These are phyloP conservation scores for Centaurea solstitialis DNA, from an alignment of 129 eudicot species.

Conservation along the genomic window DNA sequence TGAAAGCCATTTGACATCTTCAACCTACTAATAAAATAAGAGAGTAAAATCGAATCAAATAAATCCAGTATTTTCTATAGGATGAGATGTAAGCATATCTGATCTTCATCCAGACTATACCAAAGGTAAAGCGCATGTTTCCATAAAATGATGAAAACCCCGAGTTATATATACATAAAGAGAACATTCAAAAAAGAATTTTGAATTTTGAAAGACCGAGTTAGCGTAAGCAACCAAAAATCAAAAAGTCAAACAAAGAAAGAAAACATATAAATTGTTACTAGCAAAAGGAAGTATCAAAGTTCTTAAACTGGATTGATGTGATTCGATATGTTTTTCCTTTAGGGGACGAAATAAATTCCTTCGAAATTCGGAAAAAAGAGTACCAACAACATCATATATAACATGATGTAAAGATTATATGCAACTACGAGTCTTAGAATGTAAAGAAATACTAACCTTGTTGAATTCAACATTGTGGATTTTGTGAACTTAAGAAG, in stretches of 20 bases:
- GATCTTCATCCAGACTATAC: too few species aligned
- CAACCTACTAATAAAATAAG: neutral
- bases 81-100: neutral
- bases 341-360: neutral
- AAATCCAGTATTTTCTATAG: too few species aligned
- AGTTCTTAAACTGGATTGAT: neutral
- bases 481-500: constrained; percentile 16
- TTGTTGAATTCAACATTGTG: neutral
- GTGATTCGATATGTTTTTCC: neutral
- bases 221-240: neutral
- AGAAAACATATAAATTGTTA: neutral
- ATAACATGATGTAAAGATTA: constrained; percentile 7
- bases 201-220: neutral
- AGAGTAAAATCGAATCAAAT: too few species aligned
- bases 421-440: constrained; percentile 9
- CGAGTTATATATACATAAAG: too few species aligned
- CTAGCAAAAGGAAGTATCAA: neutral
- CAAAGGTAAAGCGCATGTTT: too few species aligned
- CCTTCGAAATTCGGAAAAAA: neutral
- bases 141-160: too few species aligned
- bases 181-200: neutral
- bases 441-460: constrained; percentile 9
- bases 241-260: neutral
- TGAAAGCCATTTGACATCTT: too few species aligned
- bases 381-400: neutral